Percentiles rank a stretch among this genome's conserved stretches.
Conservation (phyloP, 1,139 yeast genomes). For the Scheffersomyces quercinus region DNA sequence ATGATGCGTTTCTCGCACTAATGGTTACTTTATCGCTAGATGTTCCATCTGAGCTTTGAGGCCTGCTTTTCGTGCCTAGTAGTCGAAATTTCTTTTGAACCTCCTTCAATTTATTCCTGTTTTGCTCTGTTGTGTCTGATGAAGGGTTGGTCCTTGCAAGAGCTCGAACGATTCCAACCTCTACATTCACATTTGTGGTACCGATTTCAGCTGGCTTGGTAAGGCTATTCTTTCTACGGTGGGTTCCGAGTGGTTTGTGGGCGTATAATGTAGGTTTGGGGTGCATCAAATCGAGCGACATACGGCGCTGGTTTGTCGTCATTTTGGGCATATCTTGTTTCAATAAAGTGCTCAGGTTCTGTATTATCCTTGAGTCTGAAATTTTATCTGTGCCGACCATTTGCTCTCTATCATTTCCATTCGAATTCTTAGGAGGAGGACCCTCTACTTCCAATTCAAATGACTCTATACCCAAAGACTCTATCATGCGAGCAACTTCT, state of each 20-base stretch:
- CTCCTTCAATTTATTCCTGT: conserved; percentile 8
- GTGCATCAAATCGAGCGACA: conserved; percentile 36
- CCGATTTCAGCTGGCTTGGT: conserved; percentile 34
- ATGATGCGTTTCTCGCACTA: too few relatives aligned
- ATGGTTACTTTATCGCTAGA: too few relatives aligned
- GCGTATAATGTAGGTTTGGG: conserved; percentile 9
- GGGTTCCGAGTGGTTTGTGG: not conserved
- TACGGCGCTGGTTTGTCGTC: conserved; percentile 25
- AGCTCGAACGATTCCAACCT: conserved; percentile 23
- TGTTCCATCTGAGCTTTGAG: too few relatives aligned
- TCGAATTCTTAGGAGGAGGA: too few relatives aligned
- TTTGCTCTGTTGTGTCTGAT: not conserved
- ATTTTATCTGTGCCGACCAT: not conserved
- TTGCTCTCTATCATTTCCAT: too few relatives aligned
- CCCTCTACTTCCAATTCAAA: conserved; percentile 9
- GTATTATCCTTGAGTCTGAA: not conserved
- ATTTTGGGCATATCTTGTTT: conserved; percentile 20
- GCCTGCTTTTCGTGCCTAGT: too few relatives aligned
- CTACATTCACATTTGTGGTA: conserved; percentile 36
- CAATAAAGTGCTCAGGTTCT: too few relatives aligned
- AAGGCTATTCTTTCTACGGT: conserved; percentile 17
- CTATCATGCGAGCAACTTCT: conserved; percentile 21
- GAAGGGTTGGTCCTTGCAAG: too few relatives aligned
- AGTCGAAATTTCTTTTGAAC: conserved; percentile 16
- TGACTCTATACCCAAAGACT: conserved; percentile 14